A percentile compares a stretch with the other conserved stretches of the same genome.
Evolutionary conservation across 2,329 filamentous ascomycete species (phyloP).

Genomic region (Pseudogymnoascus sp.): DNA sequence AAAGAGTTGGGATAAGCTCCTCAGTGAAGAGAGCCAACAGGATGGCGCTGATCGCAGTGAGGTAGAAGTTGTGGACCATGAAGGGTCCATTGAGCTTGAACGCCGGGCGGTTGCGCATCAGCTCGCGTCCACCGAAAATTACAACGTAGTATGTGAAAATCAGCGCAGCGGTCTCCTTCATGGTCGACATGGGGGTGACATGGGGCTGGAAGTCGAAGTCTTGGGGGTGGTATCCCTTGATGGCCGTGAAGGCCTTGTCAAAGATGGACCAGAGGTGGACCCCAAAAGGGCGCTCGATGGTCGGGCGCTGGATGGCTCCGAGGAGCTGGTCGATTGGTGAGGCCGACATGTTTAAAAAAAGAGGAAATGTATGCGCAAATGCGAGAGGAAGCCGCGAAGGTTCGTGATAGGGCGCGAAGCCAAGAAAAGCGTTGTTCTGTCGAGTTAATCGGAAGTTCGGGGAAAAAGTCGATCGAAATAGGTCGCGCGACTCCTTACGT

Average conservation of each 20-base stretch:
- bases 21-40: slow-evolving; percentile 83
- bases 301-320: slow-evolving; percentile 59
- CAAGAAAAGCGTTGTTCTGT: slow-evolving; percentile 14
- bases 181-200: slow-evolving; percentile 80
- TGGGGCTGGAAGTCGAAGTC: slow-evolving; percentile 80
- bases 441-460: slow-evolving; percentile 12
- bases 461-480: slow-evolving; percentile 11
- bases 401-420: slow-evolving; percentile 11
- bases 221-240: slow-evolving; percentile 73
- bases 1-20: slow-evolving; percentile 78
- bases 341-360: slow-evolving; percentile 9
- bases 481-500: slow-evolving; percentile 10
- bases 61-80: slow-evolving; percentile 92
- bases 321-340: slow-evolving; percentile 28
- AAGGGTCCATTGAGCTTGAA: slow-evolving; percentile 85
- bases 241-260: slow-evolving; percentile 70
- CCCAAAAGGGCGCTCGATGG: slow-evolving; percentile 87
- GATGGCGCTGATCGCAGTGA: slow-evolving; percentile 75
- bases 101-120: slow-evolving; percentile 80
- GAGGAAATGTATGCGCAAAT: not conserved
- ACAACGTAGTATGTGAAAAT: slow-evolving; percentile 85
- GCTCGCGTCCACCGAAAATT: slow-evolving; percentile 85
- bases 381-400: slow-evolving; percentile 3
- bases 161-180: slow-evolving; percentile 72
- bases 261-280: slow-evolving; percentile 91